Conservation (phyloP, 202 grass and related monocot species). For the Musa balbisiana region DNA sequence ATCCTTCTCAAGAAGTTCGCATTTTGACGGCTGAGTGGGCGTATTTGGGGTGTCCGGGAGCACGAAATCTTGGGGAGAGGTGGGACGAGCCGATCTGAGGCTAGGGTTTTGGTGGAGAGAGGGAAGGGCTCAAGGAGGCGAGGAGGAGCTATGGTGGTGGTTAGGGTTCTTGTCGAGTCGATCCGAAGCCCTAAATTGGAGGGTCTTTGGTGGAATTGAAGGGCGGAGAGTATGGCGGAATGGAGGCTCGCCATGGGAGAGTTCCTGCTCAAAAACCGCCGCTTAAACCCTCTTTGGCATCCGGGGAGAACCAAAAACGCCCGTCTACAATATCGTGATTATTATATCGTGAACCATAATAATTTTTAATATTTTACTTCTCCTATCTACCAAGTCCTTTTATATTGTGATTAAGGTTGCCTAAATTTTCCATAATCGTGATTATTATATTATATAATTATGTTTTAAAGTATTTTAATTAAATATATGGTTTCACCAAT, state of each 20-base stretch:
- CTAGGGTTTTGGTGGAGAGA: conserved; percentile 10
- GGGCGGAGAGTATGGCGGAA: background rate
- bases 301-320: no score
- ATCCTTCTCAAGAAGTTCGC: conserved; percentile 25
- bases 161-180: background rate
- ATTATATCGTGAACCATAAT: no score
- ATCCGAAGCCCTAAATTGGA: conserved; percentile 1
- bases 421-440: no score
- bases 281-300: background rate
- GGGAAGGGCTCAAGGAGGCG: background rate
- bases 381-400: no score
- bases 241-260: conserved; percentile 44
- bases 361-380: no score
- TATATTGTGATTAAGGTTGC: no score
- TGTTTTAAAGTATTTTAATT: no score
- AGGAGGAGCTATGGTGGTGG: conserved; percentile 1
- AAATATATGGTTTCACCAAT: no score
- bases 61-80: conserved; percentile 4
- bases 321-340: no score
- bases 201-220: conserved; percentile 1
- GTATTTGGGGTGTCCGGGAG: conserved; percentile 22
- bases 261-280: no score
- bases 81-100: conserved; percentile 14
- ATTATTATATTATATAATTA: no score
- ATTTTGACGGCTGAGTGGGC: conserved; percentile 22